phyloP scores from a whole-genome alignment of 2,329 filamentous ascomycete species.

The Ilyonectria mors-panacis region DNA sequence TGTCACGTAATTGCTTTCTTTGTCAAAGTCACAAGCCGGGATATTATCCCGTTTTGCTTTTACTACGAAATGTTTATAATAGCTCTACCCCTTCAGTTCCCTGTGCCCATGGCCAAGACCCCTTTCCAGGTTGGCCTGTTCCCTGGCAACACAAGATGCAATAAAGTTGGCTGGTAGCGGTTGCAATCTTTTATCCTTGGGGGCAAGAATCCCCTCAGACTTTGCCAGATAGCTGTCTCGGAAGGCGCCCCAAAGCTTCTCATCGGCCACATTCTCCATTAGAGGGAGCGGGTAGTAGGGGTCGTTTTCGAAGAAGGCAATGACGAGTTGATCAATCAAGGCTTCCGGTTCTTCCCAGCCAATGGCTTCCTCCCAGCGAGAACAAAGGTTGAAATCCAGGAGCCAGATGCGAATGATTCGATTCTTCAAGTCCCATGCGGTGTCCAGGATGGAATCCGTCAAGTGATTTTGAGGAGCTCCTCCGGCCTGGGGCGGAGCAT shows the following conservation, averaged over 20 bases:
- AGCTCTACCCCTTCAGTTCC: too few relatives aligned
- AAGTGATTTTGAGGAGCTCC: too few relatives aligned
- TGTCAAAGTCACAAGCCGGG: too few relatives aligned
- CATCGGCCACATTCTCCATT: slow-evolving; percentile 24
- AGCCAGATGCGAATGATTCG: slow-evolving; percentile 19
- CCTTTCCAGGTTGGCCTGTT: neutral
- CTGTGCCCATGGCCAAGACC: slow-evolving; percentile 16
- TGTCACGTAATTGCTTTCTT: too few relatives aligned
- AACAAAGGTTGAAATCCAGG: slow-evolving; percentile 45
- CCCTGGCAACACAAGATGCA: neutral
- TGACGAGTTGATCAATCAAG: slow-evolving; percentile 36
- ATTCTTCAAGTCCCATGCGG: neutral
- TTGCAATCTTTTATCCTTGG: neutral
- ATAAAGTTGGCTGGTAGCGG: slow-evolving; percentile 10
- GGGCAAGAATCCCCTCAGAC: neutral
- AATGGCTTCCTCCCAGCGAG: slow-evolving; percentile 30
- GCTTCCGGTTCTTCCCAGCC: slow-evolving; percentile 24
- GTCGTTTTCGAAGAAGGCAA: slow-evolving; percentile 44
- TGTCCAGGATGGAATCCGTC: neutral
- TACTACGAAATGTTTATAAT: too few relatives aligned
- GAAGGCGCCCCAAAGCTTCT: slow-evolving; percentile 37
- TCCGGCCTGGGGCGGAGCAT: too few relatives aligned
- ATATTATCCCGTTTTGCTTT: too few relatives aligned
- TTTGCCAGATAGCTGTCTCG: slow-evolving; percentile 3
- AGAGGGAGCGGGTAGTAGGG: slow-evolving; percentile 44